Conservation (phyloP, 2,329 filamentous ascomycete species). For the Cladosporium sp. region DNA sequence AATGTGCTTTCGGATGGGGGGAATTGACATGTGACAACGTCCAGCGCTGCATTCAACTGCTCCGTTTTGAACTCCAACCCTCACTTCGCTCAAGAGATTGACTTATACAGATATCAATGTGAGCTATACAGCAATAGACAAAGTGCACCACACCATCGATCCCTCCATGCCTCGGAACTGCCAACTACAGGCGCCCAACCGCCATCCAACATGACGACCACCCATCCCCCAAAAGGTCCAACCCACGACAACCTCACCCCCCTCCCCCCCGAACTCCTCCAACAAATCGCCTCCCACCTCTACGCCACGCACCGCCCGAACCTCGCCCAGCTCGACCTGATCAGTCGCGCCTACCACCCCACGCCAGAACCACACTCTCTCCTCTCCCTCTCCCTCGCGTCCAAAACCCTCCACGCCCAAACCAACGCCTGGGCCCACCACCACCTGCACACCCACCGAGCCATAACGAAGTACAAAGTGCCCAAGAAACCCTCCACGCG, state of each 20-base stretch:
- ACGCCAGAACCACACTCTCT: conserved; percentile 10
- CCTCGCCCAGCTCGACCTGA: conserved; percentile 13
- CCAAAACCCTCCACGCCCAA: conserved; percentile 20
- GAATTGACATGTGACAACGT: no score
- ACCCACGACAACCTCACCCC: conserved; percentile 20
- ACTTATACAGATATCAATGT: no score
- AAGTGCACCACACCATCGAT: no score
- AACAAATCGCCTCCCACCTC: conserved; percentile 26
- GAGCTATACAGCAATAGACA: no score
- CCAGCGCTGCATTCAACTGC: no score
- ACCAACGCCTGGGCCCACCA: conserved; percentile 26
- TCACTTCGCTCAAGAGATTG: no score
- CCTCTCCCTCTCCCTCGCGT: conserved; percentile 22
- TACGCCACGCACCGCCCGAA: conserved; percentile 25
- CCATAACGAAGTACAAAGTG: conserved; percentile 23
- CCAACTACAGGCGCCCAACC: no score
- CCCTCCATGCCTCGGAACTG: no score
- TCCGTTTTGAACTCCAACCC: no score
- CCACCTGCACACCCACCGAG: conserved; percentile 22
- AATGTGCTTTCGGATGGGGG: no score
- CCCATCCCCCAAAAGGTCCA: neutral
- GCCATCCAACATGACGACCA: neutral
- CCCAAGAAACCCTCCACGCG: conserved; percentile 12
- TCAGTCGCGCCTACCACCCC: neutral
- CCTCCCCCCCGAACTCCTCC: conserved; percentile 26